Conservation (phyloP, 768 basidiomycete genomes). For the Suillus clintonianus region DNA sequence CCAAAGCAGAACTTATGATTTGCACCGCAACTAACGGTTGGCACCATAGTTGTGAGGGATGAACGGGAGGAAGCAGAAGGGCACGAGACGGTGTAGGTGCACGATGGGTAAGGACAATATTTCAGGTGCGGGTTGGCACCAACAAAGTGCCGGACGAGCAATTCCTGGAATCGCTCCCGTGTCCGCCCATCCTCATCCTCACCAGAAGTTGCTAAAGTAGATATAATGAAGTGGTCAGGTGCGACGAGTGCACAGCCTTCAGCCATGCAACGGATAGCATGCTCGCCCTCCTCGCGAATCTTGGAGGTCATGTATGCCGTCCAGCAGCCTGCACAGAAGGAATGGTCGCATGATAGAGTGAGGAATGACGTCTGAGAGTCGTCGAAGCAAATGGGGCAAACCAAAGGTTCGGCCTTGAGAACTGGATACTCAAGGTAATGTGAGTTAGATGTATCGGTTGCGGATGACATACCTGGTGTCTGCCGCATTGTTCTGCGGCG, state of each 20-base stretch:
- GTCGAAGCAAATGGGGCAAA: constrained; percentile 94
- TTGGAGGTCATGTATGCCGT: constrained; percentile 75
- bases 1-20: constrained; percentile 93
- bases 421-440: constrained; percentile 13
- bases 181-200: constrained; percentile 46
- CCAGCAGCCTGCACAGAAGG: constrained; percentile 88
- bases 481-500: constrained; percentile 33
- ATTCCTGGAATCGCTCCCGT: constrained; percentile 77
- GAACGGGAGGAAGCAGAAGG: constrained; percentile 74
- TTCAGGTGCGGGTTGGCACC: constrained; percentile 78
- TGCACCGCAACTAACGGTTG: constrained; percentile 85
- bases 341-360: constrained; percentile 78
- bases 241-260: constrained; percentile 69
- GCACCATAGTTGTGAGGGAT: constrained; percentile 77
- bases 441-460: constrained; percentile 2
- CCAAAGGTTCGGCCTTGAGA: constrained; percentile 54
- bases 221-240: constrained; percentile 61
- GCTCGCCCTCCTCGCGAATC: constrained; percentile 80
- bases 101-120: constrained; percentile 95
- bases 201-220: constrained; percentile 43
- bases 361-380: constrained; percentile 72
- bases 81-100: constrained; percentile 93
- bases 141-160: constrained; percentile 90
- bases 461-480: constrained; percentile 20
- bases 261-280: constrained; percentile 76